Evolutionary conservation across 371 early-diverging fungal genomes (phyloP), one percentile per base, ranked within the genome.

Genomic region (Zychaea mexicana): DNA sequence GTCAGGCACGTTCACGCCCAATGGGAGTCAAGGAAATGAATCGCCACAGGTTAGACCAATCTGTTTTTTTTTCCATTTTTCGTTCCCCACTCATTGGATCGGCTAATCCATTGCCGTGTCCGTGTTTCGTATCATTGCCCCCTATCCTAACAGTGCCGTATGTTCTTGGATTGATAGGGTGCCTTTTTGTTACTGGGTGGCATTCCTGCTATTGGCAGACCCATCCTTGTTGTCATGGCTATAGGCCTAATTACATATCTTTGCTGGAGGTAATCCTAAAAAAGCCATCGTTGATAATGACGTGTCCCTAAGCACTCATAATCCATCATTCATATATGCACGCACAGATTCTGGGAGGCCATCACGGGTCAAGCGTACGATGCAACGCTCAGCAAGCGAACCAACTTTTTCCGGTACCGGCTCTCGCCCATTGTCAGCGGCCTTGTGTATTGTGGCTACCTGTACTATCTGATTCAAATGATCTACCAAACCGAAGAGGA

Each of bases 401-500:
- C 71, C 55, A 81, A 78, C 39, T 78, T 81, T 46, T 81, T 81
- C 52, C 67, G 76, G 39, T 81, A 72, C 54, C 75, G 82, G n/a
- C 45, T 81, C 15, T 77, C 78, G 9, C 82, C 82, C 1, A 74
- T 81, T 60, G 79, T 81, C 24, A 78, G 79, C 19, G 82, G 77
- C 2, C 36, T 47, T 8, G 82, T 81, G 12, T 81, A 81, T 57
- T 60, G 68, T 6, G 79, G 73, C 2, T 81, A 81, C 46, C 57
- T 73, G 2, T 79, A 78, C n/a, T 81, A 81, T 57, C 62, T 81
- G 0, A 61, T 81, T 15, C 71, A 69, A 27, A 78, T 81, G 79
- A 71, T 78, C 1, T 71, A 70, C 60, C 69, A 81, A 42, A 77
- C 78, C 22, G 45, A 49, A 9, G 73, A 71, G 63, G 70, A 78